phyloP scores from a whole-genome alignment of 179 eudicot species.

The Corrigiola litoralis region DNA sequence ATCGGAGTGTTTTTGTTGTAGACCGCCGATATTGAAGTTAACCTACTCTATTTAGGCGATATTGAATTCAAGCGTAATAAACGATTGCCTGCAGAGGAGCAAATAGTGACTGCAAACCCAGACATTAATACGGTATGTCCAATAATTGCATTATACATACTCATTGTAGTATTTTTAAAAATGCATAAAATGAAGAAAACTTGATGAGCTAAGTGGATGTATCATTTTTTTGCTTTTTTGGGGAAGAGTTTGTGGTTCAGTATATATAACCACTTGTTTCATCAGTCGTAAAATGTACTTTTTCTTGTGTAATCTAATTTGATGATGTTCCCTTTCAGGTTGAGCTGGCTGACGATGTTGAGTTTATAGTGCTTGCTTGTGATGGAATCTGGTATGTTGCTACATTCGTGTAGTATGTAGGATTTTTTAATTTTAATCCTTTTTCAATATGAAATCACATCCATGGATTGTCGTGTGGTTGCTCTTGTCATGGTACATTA shows the following conservation, averaged over 20 bases:
- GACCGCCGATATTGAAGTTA: not conserved
- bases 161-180: too few relatives aligned
- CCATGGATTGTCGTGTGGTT: too few relatives aligned
- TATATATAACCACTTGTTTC: too few relatives aligned
- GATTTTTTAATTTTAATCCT: too few relatives aligned
- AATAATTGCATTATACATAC: too few relatives aligned
- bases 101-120: conserved; percentile 75
- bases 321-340: conserved; percentile 30
- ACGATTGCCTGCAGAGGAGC: conserved; percentile 70
- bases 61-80: conserved; percentile 70
- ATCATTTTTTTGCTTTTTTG: too few relatives aligned
- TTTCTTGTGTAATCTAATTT: not conserved
- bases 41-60: conserved; percentile 49
- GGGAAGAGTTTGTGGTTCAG: conserved; percentile 4
- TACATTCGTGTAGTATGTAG: not conserved
- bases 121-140: conserved; percentile 64
- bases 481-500: too few relatives aligned
- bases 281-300: not conserved
- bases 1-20: not conserved
- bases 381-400: conserved; percentile 82
- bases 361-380: conserved; percentile 74
- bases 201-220: too few relatives aligned
- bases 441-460: too few relatives aligned
- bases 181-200: too few relatives aligned
- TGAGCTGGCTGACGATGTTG: conserved; percentile 62